Evolutionary conservation across 179 eudicot genomes (phyloP), one percentile per base, ranked within the genome.

Genomic region (Vitellaria paradoxa): DNA sequence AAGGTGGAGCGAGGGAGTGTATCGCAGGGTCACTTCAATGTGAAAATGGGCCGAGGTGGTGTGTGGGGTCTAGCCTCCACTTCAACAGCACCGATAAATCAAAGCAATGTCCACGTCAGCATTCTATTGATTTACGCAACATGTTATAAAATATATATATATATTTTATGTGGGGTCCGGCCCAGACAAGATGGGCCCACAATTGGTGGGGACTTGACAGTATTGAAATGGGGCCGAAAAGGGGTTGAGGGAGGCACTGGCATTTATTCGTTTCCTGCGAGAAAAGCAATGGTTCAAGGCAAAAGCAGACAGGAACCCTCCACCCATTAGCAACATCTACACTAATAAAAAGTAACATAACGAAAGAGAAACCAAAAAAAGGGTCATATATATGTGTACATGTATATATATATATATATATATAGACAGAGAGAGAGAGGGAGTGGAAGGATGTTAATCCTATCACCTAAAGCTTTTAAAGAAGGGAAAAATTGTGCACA

Each of bases 251-350:
- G 62, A 77, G 70, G 77, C 87, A 84, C 82, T 76, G 79, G 79
- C 79, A 57, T 72, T 55, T 81, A 79, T 82, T 76, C 81, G 80
- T 79, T 76, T 62, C 63, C 65, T 77, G 73, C 79, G 83, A 74
- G 47, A 84, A 80, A 86, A 84, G 84, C 83, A 83, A 80, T 77
- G 84, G 87, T 78, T 68, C 74, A 70, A 26, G 74, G 82, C 52
- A 77, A 86, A 84, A 86, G 84, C 26, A 64, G 84, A 82, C 63
- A 49, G 79, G 77, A 82, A 78, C 88, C 86, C 82, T 76, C 83
- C 83, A 85, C 81, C 85, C 77, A 77, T 75, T 60, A 76, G 7
- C n/a, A 70, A 69, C 68, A 30, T 76, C 37, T 6, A 61, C 49
- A 23, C 55, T 50, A 1, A 77, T 50, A 1, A 77, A 63, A 42